Evolutionary conservation across 225 moss, liverwort and hornwort genomes (phyloP).

Genomic region (Bryoerythrophyllum caledonicum): DNA sequence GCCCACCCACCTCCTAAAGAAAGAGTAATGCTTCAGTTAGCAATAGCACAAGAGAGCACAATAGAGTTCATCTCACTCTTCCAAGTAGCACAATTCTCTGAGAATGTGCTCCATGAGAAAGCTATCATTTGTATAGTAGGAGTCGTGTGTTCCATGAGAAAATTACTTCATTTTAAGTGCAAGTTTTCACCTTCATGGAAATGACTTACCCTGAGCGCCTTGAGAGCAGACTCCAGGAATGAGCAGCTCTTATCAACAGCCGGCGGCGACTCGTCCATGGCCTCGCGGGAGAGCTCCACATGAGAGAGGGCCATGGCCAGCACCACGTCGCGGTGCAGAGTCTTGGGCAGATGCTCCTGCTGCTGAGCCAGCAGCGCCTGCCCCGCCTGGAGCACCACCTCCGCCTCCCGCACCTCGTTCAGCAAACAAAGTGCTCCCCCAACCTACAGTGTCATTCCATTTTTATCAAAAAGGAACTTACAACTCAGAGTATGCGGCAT

Average conservation of each 20-base stretch:
- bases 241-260: constrained; percentile 83
- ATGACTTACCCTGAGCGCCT: constrained; percentile 60
- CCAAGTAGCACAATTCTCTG: too few species aligned
- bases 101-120: too few species aligned
- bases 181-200: too few species aligned
- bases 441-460: constrained; percentile 48
- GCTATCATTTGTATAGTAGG: too few species aligned
- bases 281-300: constrained; percentile 82
- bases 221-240: constrained; percentile 76
- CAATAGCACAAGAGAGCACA: neutral
- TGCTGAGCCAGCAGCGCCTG: constrained; percentile 69
- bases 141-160: too few species aligned
- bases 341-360: constrained; percentile 59
- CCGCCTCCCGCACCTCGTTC: constrained; percentile 82
- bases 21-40: constrained; percentile 19
- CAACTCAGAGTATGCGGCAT: too few species aligned
- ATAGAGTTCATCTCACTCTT: neutral
- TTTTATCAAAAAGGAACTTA: neutral
- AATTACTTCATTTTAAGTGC: too few species aligned
- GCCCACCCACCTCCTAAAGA: constrained; percentile 75
- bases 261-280: constrained; percentile 78
- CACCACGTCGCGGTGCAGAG: constrained; percentile 74
- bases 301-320: constrained; percentile 85
- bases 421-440: constrained; percentile 89
- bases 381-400: constrained; percentile 87